phyloP scores from a whole-genome alignment of 345 rosid species.

The Microthlaspi erraticum region DNA sequence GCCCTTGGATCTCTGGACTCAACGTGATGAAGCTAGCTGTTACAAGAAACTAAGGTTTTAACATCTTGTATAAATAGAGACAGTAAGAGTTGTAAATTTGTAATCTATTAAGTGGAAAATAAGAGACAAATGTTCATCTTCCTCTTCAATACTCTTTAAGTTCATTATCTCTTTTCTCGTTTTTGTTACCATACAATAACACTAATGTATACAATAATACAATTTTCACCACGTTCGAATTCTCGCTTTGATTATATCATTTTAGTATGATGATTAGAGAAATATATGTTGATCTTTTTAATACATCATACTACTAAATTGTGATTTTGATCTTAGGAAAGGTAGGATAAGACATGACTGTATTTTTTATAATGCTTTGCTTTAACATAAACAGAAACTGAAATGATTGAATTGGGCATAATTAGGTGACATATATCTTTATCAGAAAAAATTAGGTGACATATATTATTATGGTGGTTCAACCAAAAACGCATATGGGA shows the following conservation, averaged over 20 bases:
- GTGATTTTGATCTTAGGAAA: background rate
- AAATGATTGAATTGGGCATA: conserved; percentile 1
- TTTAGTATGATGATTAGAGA: background rate
- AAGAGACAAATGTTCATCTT: too few relatives aligned
- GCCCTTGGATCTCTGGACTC: too few relatives aligned
- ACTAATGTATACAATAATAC: background rate
- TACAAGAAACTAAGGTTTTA: too few relatives aligned
- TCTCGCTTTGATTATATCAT: background rate
- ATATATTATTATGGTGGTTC: conserved; percentile 16
- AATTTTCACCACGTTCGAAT: background rate
- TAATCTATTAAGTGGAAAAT: too few relatives aligned
- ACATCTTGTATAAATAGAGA: too few relatives aligned
- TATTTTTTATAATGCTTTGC: conserved; percentile 7
- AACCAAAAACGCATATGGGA: conserved; percentile 32
- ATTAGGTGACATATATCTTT: conserved; percentile 17
- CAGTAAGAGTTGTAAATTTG: too few relatives aligned
- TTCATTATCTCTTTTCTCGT: too few relatives aligned
- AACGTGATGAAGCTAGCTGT: too few relatives aligned
- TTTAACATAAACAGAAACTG: conserved; percentile 10
- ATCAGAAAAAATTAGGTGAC: conserved; percentile 16
- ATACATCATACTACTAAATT: background rate
- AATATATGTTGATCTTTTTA: background rate
- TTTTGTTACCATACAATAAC: background rate
- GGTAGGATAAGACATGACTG: background rate
- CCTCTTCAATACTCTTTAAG: too few relatives aligned